phyloP scores from a whole-genome alignment of 305 asterid genomes.

The Rubia peregrina region DNA sequence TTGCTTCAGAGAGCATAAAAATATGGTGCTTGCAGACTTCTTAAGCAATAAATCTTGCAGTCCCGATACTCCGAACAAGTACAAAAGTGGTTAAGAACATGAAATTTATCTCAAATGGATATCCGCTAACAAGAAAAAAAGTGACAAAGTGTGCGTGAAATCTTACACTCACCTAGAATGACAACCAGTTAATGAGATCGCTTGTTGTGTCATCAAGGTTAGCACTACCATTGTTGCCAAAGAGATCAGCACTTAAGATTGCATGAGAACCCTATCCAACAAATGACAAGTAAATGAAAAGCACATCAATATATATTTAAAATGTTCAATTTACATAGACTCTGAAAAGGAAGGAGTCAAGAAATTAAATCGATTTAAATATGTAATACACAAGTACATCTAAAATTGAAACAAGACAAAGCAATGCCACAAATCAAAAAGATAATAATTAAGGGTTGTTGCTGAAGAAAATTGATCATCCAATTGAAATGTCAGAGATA shows the following conservation, averaged over 20 bases:
- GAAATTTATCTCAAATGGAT: too few species aligned
- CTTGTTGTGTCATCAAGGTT: slow-evolving; percentile 55
- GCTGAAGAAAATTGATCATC: background rate
- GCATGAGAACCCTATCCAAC: slow-evolving; percentile 66
- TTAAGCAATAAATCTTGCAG: too few species aligned
- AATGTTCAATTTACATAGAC: background rate
- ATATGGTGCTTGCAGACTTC: too few species aligned
- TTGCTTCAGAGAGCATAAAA: too few species aligned
- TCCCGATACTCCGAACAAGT: too few species aligned
- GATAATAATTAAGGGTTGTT: background rate
- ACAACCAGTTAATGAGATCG: slow-evolving; percentile 80
- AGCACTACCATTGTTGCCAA: slow-evolving; percentile 41
- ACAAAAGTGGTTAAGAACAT: too few species aligned
- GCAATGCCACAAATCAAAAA: background rate
- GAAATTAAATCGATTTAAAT: too few species aligned
- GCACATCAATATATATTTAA: background rate
- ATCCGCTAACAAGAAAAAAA: too few species aligned
- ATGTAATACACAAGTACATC: background rate
- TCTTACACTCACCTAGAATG: slow-evolving; percentile 65
- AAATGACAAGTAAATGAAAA: background rate
- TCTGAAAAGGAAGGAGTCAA: too few species aligned
- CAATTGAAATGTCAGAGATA: background rate
- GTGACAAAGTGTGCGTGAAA: background rate
- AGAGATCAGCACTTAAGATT: slow-evolving; percentile 90
- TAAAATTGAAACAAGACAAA: background rate